These are phyloP conservation scores for Salvia rosmarinus DNA, from an alignment of 257 asterid genomes.

Conservation along the genomic window DNA sequence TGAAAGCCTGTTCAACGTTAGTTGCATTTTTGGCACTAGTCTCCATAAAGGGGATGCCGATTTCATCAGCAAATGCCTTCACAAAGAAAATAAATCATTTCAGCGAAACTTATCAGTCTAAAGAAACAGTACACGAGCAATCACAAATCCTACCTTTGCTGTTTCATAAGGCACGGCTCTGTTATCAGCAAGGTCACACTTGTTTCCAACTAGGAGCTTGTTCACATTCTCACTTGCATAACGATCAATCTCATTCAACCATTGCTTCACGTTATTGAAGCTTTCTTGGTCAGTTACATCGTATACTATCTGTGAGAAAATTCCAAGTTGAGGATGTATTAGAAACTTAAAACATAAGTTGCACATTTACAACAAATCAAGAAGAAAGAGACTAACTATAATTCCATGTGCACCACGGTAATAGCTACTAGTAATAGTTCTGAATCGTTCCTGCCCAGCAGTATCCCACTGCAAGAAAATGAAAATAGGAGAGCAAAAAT, in stretches of 20 bases:
- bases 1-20: constrained; percentile 89
- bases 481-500: not conserved
- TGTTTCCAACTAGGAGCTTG: constrained; percentile 90
- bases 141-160: constrained; percentile 63
- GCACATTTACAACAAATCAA: constrained; percentile 21
- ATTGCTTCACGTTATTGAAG: constrained; percentile 91
- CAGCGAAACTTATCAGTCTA: constrained; percentile 3
- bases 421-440: constrained; percentile 94
- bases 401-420: constrained; percentile 98
- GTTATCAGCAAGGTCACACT: constrained; percentile 77
- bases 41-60: constrained; percentile 94
- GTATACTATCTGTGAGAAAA: constrained; percentile 67
- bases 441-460: constrained; percentile 95
- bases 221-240: constrained; percentile 87
- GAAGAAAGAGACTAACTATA: constrained; percentile 57
- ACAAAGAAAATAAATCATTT: constrained; percentile 25
- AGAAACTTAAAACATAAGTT: constrained; percentile 17
- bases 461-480: constrained; percentile 81
- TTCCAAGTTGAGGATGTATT: constrained; percentile 21
- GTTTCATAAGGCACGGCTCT: constrained; percentile 79
- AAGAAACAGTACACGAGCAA: not conserved
- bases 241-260: constrained; percentile 91
- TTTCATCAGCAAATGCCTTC: constrained; percentile 90
- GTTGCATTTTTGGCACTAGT: constrained; percentile 92
- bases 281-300: constrained; percentile 87